A percentile compares a stretch with the other conserved stretches of the same genome.
Conservation (phyloP, 805 yeast species). For the Ogataea nonfermentans region DNA sequence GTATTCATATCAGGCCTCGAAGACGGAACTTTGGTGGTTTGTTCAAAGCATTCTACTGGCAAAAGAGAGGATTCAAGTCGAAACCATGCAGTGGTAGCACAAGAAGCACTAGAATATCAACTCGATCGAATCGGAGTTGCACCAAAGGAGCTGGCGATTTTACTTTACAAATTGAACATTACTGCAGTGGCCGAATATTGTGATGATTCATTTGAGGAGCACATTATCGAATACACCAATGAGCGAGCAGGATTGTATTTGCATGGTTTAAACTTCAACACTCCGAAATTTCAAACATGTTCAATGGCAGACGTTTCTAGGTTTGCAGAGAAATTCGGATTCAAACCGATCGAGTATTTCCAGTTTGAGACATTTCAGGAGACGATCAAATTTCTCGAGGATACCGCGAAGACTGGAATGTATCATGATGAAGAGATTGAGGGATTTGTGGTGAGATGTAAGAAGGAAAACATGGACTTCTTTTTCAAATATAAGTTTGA, state of each 20-base stretch:
- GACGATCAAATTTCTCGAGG: constrained; percentile 51
- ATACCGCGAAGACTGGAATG: constrained; percentile 62
- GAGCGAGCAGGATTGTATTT: constrained; percentile 78
- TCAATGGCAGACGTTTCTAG: constrained; percentile 56
- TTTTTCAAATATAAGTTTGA: constrained; percentile 94
- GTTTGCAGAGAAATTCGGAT: constrained; percentile 71
- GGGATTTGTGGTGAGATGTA: constrained; percentile 88
- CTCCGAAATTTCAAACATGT: constrained; percentile 59
- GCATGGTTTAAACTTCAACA: constrained; percentile 82
- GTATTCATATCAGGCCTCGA: constrained; percentile 74
- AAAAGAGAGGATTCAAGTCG: constrained; percentile 37
- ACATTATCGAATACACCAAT: constrained; percentile 69
- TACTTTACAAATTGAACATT: constrained; percentile 47
- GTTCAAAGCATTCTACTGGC: constrained; percentile 91
- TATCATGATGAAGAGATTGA: constrained; percentile 75
- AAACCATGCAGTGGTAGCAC: constrained; percentile 79
- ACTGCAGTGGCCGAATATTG: constrained; percentile 94
- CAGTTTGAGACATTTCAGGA: constrained; percentile 37
- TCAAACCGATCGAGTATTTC: constrained; percentile 54
- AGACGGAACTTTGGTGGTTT: constrained; percentile 77
- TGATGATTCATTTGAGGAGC: constrained; percentile 93
- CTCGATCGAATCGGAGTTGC: constrained; percentile 41
- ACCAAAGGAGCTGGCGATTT: constrained; percentile 51
- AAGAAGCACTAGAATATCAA: constrained; percentile 53
- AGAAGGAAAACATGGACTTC: constrained; percentile 42